phyloP scores from a whole-genome alignment of 805 yeast species.

The Huiozyma sinensis region DNA sequence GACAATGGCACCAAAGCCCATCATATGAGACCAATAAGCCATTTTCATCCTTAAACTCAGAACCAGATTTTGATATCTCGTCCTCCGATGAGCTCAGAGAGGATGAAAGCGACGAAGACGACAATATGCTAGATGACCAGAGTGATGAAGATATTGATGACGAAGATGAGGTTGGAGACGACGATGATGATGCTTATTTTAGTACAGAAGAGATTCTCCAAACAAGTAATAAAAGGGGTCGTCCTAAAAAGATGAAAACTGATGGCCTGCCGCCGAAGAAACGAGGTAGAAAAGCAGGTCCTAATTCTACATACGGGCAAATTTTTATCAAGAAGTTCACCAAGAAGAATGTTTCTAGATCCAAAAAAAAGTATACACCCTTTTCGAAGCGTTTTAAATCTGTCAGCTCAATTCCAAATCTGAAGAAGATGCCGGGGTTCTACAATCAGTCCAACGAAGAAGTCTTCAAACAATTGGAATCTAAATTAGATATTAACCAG shows the following conservation, averaged over 20 bases:
- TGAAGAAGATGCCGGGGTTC: constrained; percentile 21
- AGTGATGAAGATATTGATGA: constrained; percentile 3
- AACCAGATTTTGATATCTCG: neutral
- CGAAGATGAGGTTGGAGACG: constrained; percentile 1
- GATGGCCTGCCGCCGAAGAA: neutral
- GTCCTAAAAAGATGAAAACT: constrained; percentile 3
- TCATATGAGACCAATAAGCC: neutral
- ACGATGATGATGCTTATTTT: neutral
- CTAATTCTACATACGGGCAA: neutral
- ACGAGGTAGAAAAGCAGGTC: neutral
- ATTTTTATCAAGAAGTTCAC: constrained; percentile 23
- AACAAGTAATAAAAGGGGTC: constrained; percentile 2
- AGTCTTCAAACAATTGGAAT: constrained; percentile 18
- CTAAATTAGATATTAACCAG: constrained; percentile 30
- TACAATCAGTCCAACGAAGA: constrained; percentile 14
- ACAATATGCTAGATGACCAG: constrained; percentile 1
- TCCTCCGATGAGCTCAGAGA: constrained; percentile 2
- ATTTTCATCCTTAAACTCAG: neutral
- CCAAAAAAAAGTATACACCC: constrained; percentile 24
- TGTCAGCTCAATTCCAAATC: constrained; percentile 22
- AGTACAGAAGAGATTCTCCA: neutral
- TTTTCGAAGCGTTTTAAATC: constrained; percentile 19
- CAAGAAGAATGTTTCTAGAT: constrained; percentile 24
- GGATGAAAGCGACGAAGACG: constrained; percentile 5
- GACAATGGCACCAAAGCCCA: neutral